Evolutionary conservation across 139 green algal genomes (phyloP).

Genomic region (Penium margaritaceum): DNA sequence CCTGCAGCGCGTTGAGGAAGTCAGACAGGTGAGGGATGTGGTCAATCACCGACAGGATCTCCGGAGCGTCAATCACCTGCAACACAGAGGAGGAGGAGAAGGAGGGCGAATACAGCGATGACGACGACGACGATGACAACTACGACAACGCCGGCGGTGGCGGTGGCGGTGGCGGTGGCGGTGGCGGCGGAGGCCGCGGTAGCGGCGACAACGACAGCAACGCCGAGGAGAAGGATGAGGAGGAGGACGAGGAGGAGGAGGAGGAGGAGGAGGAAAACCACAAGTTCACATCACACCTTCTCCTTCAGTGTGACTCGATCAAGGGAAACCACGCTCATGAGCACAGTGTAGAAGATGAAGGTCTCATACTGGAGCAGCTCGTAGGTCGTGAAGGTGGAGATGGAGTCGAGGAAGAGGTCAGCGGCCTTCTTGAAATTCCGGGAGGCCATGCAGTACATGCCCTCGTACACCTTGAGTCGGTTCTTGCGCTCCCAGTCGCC

Average conservation of each 20-base stretch:
- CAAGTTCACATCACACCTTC: constrained; percentile 43
- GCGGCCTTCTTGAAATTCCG: constrained; percentile 77
- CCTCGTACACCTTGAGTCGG: constrained; percentile 97
- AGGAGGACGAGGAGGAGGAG: background rate
- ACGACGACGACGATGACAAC: no score
- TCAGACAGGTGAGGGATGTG: constrained; percentile 64
- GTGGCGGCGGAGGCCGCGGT: background rate
- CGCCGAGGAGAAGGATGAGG: no score
- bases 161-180: no score
- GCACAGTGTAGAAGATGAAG: constrained; percentile 86
- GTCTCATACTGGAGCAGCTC: constrained; percentile 86
- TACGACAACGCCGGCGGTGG: no score
- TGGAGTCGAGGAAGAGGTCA: constrained; percentile 83
- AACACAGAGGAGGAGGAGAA: no score
- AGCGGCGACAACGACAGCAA: background rate
- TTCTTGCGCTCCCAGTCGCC: constrained; percentile 99
- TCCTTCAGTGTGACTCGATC: constrained; percentile 56
- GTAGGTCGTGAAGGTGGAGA: constrained; percentile 89
- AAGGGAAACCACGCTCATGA: constrained; percentile 68
- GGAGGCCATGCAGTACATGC: constrained; percentile 72
- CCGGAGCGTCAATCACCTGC: constrained; percentile 77
- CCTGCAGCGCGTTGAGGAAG: constrained; percentile 82
- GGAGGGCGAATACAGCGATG: no score
- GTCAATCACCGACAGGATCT: constrained; percentile 87
- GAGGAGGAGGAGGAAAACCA: no score